These are phyloP conservation scores for Mycosphaerella sp. DNA, from an alignment of 2,329 filamentous ascomycete species.

Conservation along the genomic window DNA sequence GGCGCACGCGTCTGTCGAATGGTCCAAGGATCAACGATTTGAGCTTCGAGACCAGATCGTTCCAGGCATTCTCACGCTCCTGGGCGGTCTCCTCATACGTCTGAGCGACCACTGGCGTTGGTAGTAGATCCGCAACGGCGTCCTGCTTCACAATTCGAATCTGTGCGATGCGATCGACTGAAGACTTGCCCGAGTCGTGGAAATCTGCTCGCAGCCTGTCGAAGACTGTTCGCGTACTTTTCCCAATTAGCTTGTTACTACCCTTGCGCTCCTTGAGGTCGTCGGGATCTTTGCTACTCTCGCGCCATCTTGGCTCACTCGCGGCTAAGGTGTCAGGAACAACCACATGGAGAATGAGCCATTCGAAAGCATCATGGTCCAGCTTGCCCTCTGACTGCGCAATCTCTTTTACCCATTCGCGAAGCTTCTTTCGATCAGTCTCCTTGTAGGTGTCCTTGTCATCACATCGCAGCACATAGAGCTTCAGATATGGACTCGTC, in stretches of 20 bases:
- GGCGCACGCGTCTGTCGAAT: conserved; percentile 82
- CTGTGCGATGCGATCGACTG: conserved; percentile 74
- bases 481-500: conserved; percentile 86
- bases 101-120: conserved; percentile 38
- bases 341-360: conserved; percentile 88
- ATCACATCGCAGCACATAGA: conserved; percentile 85
- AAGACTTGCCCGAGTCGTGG: conserved; percentile 67
- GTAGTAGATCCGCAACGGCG: conserved; percentile 42
- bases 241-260: conserved; percentile 68
- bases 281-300: conserved; percentile 44
- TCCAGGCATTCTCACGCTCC: conserved; percentile 76
- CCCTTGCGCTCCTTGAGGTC: conserved; percentile 58
- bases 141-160: conserved; percentile 60
- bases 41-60: conserved; percentile 76
- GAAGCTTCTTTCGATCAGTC: conserved; percentile 66
- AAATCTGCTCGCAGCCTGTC: conserved; percentile 91
- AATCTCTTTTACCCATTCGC: conserved; percentile 84
- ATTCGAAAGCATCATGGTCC: conserved; percentile 94
- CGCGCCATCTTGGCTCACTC: conserved; percentile 63
- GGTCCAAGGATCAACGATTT: conserved; percentile 81
- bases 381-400: conserved; percentile 61
- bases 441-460: conserved; percentile 92
- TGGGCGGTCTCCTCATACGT: conserved; percentile 64
- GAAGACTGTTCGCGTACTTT: conserved; percentile 71
- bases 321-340: conserved; percentile 77